Evolutionary conservation across 2,329 filamentous ascomycete species (phyloP), one percentile per base, ranked within the genome.

Genomic region (Hortaea werneckii): DNA sequence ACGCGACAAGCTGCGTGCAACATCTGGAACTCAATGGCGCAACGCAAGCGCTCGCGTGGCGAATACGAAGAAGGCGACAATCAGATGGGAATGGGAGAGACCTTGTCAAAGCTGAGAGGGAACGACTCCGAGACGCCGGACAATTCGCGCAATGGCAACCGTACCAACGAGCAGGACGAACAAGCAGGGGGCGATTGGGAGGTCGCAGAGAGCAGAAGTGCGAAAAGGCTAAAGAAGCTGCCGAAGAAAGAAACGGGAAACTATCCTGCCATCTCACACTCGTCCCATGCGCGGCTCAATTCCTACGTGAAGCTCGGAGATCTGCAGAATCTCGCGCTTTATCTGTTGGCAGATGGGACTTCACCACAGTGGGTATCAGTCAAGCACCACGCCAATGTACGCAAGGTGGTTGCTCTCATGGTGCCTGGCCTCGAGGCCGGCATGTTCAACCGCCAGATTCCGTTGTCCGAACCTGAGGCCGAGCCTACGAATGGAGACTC

Each of bases 341-440:
- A 82, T 60, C 67, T 79, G 50, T 71, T 82, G 45, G 75, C 77
- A n/a, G 78, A 81, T 56, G 76, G 73, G 6, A 66, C 71, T 29
- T 74, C 75, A 26, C 79, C 79, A n/a, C 76, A 79, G 58, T 82
- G 78, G 78, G 73, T 80, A 11, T 74, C 77, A 29, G 67, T 82
- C 47, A 72, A 71, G 50, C 74, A 80, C 58, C 75, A 75, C 39
- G 66, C 65, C 12, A 67, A 71, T 49, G 72, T 82, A 37, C 68
- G 69, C 46, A 94, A 92, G 67, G 83, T 94, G 29, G 89, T 96
- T 29, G 78, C 86, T 37, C 70, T 98, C 54, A 90, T 95, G 85
- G 81, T 95, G 8, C 92, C 92, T 8, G 92, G 92, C 0, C 69
- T 98, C 26, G 90, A 96, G 61, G 78, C 87, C 58, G 84, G 80